Percentiles rank a stretch among this genome's conserved stretches.
These are phyloP conservation scores for Rhynchosporium secalis DNA, from an alignment of 2,329 filamentous ascomycete species.

Conservation along the genomic window DNA sequence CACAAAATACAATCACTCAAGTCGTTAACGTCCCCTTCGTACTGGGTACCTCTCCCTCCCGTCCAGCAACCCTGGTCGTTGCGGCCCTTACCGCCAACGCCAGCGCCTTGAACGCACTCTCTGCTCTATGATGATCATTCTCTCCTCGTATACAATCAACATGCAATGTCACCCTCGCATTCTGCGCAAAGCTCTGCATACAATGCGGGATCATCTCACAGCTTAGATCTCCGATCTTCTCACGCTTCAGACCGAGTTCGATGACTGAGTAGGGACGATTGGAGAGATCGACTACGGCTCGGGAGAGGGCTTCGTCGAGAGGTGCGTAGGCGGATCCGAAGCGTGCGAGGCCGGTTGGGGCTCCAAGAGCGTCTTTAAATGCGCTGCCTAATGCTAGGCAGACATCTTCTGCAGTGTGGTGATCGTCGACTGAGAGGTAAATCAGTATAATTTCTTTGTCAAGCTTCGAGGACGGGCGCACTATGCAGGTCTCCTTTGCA, in stretches of 20 bases:
- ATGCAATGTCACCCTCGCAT: constrained; percentile 87
- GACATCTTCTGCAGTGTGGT: constrained; percentile 95
- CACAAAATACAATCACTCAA: constrained; percentile 35
- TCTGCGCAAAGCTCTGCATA: constrained; percentile 89
- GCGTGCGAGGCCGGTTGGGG: constrained; percentile 77
- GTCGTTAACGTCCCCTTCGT: constrained; percentile 87
- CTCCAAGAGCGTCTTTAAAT: constrained; percentile 78
- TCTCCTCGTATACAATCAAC: constrained; percentile 87
- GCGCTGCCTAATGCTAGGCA: constrained; percentile 87
- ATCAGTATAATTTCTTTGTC: constrained; percentile 18
- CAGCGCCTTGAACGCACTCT: constrained; percentile 96
- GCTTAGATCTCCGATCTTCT: constrained; percentile 91
- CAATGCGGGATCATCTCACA: constrained; percentile 98
- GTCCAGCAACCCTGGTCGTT: constrained; percentile 70
- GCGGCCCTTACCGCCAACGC: constrained; percentile 83
- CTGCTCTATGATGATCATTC: constrained; percentile 95
- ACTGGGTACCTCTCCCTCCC: constrained; percentile 90
- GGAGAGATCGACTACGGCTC: constrained; percentile 91
- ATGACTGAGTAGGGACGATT: constrained; percentile 86
- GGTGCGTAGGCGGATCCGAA: constrained; percentile 93
- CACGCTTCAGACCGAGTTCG: constrained; percentile 79
- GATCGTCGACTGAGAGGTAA: constrained; percentile 76
- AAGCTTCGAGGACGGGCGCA: constrained; percentile 47
- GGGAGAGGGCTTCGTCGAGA: constrained; percentile 90
- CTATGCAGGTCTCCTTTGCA: constrained; percentile 91